Evolutionary conservation across 805 yeast genomes (phyloP).

Genomic region (Lachancea dasiensis): DNA sequence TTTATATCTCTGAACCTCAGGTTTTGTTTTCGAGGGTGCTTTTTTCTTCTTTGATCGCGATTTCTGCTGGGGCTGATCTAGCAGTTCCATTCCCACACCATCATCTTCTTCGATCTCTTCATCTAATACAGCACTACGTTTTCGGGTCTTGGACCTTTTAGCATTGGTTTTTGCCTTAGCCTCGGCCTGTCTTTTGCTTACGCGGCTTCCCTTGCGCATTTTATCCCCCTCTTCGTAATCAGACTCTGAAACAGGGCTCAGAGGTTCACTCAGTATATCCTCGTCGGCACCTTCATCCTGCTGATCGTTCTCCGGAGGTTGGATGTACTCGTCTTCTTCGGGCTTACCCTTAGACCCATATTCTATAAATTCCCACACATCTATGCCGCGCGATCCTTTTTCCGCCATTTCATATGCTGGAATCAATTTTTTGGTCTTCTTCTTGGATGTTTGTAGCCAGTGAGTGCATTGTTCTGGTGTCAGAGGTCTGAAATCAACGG

Average conservation of each 20-base stretch:
- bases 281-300: constrained; percentile 12
- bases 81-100: constrained; percentile 20
- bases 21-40: constrained; percentile 11
- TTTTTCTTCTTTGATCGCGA: constrained; percentile 15
- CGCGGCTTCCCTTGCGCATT: constrained; percentile 10
- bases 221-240: constrained; percentile 7
- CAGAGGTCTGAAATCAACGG: constrained; percentile 20
- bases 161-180: constrained; percentile 31
- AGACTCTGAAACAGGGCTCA: constrained; percentile 13
- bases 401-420: constrained; percentile 47
- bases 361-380: constrained; percentile 33
- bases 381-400: constrained; percentile 24
- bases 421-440: constrained; percentile 38
- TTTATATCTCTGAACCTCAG: constrained; percentile 15
- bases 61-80: constrained; percentile 16
- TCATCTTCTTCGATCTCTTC: constrained; percentile 16
- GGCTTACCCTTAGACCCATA: constrained; percentile 31
- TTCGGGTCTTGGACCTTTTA: constrained; percentile 16
- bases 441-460: constrained; percentile 41
- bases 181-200: constrained; percentile 21
- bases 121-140: constrained; percentile 7
- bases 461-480: constrained; percentile 19
- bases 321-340: constrained; percentile 28
- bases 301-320: constrained; percentile 30
- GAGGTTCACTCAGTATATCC: constrained; percentile 19